phyloP scores from a whole-genome alignment of 2,329 filamentous ascomycete genomes.

The Rhynchosporium graminicola region DNA sequence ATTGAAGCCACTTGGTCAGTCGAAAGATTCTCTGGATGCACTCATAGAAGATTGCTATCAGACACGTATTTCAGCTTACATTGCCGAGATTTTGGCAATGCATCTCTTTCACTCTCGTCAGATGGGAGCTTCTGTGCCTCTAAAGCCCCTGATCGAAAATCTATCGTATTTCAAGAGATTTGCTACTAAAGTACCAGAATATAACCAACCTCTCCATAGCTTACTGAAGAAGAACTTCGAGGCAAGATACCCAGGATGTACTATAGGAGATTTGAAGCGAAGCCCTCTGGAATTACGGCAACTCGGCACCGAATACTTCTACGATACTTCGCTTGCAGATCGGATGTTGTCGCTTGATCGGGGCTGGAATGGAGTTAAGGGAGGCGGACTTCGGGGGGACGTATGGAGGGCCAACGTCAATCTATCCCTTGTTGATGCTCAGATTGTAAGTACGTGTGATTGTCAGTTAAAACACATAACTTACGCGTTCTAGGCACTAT shows the following conservation, averaged over 20 bases:
- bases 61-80: slow-evolving; percentile 73
- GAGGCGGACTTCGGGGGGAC: slow-evolving; percentile 77
- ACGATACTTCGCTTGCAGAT: slow-evolving; percentile 74
- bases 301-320: slow-evolving; percentile 79
- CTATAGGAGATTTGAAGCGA: slow-evolving; percentile 77
- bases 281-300: slow-evolving; percentile 65
- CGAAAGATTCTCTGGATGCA: slow-evolving; percentile 47
- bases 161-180: slow-evolving; percentile 79
- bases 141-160: slow-evolving; percentile 71
- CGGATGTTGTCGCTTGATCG: slow-evolving; percentile 75
- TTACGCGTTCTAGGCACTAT: slow-evolving; percentile 61
- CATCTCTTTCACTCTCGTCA: slow-evolving; percentile 86
- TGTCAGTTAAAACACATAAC: slow-evolving; percentile 1
- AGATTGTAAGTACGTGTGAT: slow-evolving; percentile 62
- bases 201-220: slow-evolving; percentile 83
- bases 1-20: slow-evolving; percentile 54
- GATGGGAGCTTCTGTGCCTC: slow-evolving; percentile 65
- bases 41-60: slow-evolving; percentile 49
- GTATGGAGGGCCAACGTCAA: slow-evolving; percentile 88
- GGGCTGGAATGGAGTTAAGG: slow-evolving; percentile 69
- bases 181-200: slow-evolving; percentile 75
- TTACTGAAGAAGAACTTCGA: slow-evolving; percentile 86
- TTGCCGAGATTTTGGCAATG: slow-evolving; percentile 88
- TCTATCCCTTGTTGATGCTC: slow-evolving; percentile 86
- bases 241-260: slow-evolving; percentile 71